Evolutionary conservation across 2,329 filamentous ascomycete species (phyloP).

Genomic region (Camillea tinctor): DNA sequence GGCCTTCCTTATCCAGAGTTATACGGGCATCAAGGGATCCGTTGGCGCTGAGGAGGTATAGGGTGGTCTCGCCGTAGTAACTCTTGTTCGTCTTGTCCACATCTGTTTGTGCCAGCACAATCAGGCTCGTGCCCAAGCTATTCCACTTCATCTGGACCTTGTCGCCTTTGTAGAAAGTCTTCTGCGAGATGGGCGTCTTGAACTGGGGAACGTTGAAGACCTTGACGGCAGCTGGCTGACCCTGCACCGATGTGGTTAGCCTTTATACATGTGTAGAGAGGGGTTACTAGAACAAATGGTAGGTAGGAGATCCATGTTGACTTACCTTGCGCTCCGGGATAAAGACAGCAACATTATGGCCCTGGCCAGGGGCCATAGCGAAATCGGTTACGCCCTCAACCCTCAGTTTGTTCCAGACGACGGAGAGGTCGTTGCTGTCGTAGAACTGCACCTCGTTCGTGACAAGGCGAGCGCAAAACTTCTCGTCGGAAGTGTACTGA

Average conservation of each 20-base stretch:
- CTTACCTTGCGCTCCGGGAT: constrained; percentile 89
- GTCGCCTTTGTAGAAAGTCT: constrained; percentile 99
- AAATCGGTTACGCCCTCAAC: constrained; percentile 90
- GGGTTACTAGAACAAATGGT: neutral
- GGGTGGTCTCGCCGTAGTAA: constrained; percentile 97
- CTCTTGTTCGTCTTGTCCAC: constrained; percentile 98
- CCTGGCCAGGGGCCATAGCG: constrained; percentile 84
- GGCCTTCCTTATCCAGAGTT: constrained; percentile 91
- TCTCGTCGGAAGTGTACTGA: constrained; percentile 93
- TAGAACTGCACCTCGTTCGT: constrained; percentile 99
- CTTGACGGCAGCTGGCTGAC: constrained; percentile 89
- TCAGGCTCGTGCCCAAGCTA: constrained; percentile 80
- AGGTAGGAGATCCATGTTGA: constrained; percentile 3
- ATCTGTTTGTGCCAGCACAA: constrained; percentile 95
- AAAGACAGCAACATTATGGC: constrained; percentile 91
- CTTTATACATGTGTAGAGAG: neutral
- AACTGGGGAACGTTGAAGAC: constrained; percentile 94
- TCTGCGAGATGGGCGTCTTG: constrained; percentile 79
- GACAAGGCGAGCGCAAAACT: constrained; percentile 86
- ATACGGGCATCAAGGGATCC: constrained; percentile 92
- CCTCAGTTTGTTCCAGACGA: constrained; percentile 92
- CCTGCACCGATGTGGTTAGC: constrained; percentile 48
- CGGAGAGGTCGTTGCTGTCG: constrained; percentile 79
- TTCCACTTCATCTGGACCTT: constrained; percentile 99
- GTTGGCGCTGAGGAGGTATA: constrained; percentile 90